Base-by-base conservation (phyloP, 2,329 filamentous ascomycete genomes). In the Penicillium sp. region DNA sequence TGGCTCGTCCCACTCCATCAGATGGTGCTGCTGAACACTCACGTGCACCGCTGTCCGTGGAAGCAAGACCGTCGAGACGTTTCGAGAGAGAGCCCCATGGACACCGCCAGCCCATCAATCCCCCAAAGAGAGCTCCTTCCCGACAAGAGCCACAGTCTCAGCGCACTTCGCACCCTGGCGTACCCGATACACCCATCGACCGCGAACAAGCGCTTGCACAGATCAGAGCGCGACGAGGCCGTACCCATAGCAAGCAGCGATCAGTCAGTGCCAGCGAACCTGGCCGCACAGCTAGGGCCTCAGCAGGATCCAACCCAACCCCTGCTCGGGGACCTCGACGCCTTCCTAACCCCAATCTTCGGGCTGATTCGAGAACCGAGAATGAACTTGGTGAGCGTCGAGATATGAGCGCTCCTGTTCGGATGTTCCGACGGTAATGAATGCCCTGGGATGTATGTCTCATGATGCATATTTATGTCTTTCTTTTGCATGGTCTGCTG, bases 181-280 rank as follows among this genome's bases (percentile, higher is more conserved):
- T 72, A 15, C 65, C 69, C 1, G 68, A 70, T n/a, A 72, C 69
- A 1, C 72, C 73, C 4, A 67, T 75, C 46, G 71, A 65, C 43
- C 69, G 73, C 19, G 73, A 76, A 61, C 68, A 73, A 52, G 74
- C 74, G 2, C 63, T 76, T 2, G 74, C 74, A 7, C 72, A 75
- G 54, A 76, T 76, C 37, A 62, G 72, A 49, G 73, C 72, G n/a
- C 63, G 74, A 41, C 66, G 74, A 47, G 71, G 69, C 13, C 66
- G 72, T 43, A 69, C 74, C n/a, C 68, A 69, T 52, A 72, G 64
- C 46, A 66, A 65, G 51, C 67, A 72, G 51, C 62, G 69, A 52
- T 72, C 69, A 40, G 66, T 64, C 10, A 72, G 70, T 41, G 67
- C 67, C 17, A 66, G 61, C 29, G 70, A 72, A 53, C 63, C 64